Evolutionary conservation across 371 early-diverging fungal genomes (phyloP), one percentile per base, ranked within the genome.

Genomic region (Paraphysoderma sedebokerense): DNA sequence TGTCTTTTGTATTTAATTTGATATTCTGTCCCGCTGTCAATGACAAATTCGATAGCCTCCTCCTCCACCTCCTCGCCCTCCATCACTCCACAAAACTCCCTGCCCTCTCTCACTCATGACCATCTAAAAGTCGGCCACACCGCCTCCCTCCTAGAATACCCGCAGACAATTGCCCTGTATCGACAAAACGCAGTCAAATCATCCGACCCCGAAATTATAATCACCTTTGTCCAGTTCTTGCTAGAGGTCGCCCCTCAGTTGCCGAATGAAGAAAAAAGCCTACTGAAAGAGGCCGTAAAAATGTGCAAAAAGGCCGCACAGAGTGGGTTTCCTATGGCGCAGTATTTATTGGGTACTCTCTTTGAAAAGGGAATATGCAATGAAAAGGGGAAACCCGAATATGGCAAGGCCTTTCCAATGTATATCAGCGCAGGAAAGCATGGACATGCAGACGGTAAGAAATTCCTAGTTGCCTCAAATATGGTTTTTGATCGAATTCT

Each of bases 221-320:
- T 90, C 15, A 82, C 81, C 41, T 83, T 86, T 60, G 88, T 83
- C 22, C 79, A 82, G 51, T 82, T 77, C 46, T 56, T 85, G 30
- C 55, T 83, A 1, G 76, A 79, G 47, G 74, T 76, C 9, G 66
- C 73, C 2, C 73, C 75, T 38, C 60, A 74, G 5, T 58, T 75
- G 41, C 62, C 59, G 38, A 54, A 59, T 9, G 74, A 68, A 6
- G 67, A 72, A 38, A 68, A 67, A 13, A 52, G 53, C 22, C 62
- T 70, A 31, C 60, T 74, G 38, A 67, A 62, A 27, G 82, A 82
- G 56, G 81, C 75, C 0, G 55, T 76, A n/a, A 77, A 77, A 54
- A 81, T 81, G 83, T 71, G 82, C 38, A 67, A 75, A 41, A 63
- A 66, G 31, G 61, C 82, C 11, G 77, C 76, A 30, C 75, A 76